These are phyloP conservation scores for Chlamydomonas incerta DNA, from an alignment of 139 green algal species.

Conservation along the genomic window DNA sequence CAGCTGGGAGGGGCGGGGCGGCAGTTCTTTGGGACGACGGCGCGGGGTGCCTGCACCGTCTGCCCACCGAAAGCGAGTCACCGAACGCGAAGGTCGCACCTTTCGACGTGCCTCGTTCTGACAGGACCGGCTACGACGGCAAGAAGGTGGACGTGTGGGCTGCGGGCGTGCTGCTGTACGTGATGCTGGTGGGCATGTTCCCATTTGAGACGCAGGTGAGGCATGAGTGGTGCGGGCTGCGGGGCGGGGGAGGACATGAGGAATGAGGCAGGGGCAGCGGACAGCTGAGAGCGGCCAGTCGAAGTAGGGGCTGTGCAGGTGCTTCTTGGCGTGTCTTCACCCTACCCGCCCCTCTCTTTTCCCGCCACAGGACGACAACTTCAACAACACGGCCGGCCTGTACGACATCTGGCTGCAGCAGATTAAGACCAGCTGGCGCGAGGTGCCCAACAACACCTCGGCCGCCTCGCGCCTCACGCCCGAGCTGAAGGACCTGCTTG, in stretches of 20 bases:
- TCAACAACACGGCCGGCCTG: slow-evolving; percentile 70
- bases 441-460: slow-evolving; percentile 57
- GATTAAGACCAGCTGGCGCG: slow-evolving; percentile 74
- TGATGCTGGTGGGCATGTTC: slow-evolving; percentile 87
- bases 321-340: too few relatives aligned
- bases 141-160: slow-evolving; percentile 73
- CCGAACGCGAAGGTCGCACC: too few relatives aligned
- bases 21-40: too few relatives aligned
- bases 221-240: slow-evolving; percentile 2
- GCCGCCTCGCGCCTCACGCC: slow-evolving; percentile 44
- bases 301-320: too few relatives aligned
- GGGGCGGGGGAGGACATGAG: too few relatives aligned
- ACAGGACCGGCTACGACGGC: slow-evolving; percentile 65
- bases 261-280: too few relatives aligned
- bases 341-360: background rate
- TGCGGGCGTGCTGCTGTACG: slow-evolving; percentile 71
- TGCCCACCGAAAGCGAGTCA: too few relatives aligned
- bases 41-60: too few relatives aligned
- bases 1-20: too few relatives aligned
- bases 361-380: slow-evolving; percentile 67
- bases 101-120: too few relatives aligned
- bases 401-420: slow-evolving; percentile 70
- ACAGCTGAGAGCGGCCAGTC: too few relatives aligned
- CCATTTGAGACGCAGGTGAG: slow-evolving; percentile 84
- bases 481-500: slow-evolving; percentile 69